Base-by-base conservation (phyloP, 352 stramenopile species). In the Globisporangium spiculum region DNA sequence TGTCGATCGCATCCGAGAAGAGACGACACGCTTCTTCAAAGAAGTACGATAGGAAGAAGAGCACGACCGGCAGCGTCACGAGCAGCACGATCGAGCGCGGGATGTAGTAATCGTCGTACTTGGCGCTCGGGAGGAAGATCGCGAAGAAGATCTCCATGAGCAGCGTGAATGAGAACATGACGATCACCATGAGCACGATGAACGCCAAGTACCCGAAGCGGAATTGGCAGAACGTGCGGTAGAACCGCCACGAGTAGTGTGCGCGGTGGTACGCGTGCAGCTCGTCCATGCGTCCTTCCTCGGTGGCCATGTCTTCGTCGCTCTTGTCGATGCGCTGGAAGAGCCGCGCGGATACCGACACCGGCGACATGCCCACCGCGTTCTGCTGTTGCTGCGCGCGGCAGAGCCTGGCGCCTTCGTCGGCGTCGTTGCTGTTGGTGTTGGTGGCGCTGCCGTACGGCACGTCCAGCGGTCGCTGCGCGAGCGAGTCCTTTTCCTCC, bases 121-220 rank as follows among this genome's bases (percentile, higher is more conserved):
- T 90, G 67, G 86, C 84, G 55, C 83, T 92, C 26, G 86, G 86
- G 46, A 94, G 71, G 64, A 94, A 94, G 65, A 94, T 89, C 24
- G 83, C 80, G 65, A 94, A 94, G 77, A 92, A 94, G 63, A 94
- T 85, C 74, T 92, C 86, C 86, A 94, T 94, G 54, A 94, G 73
- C 62, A 90, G 63, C 70, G 84, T 91, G 69, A 94, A 92, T 16
- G 86, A 94, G 71, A 92, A 90, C 75, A 94, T 91, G 72, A 94
- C 67, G 72, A 94, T 81, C 55, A 90, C 74, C 84, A 94, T 91
- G 54, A 91, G 71, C 66, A 92, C 84, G n/a, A 94, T 72, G 66
- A 94, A 94, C 36, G 86, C 79, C 44, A 94, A 52, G 70, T 94
- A 94, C 55, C 81, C 81, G 38, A 92, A 91, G 63, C 85, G 82